Percentiles rank a stretch among this genome's conserved stretches.
Evolutionary conservation across 1,139 yeast genomes (phyloP).

Genomic region (Hyphopichia buzzinii): DNA sequence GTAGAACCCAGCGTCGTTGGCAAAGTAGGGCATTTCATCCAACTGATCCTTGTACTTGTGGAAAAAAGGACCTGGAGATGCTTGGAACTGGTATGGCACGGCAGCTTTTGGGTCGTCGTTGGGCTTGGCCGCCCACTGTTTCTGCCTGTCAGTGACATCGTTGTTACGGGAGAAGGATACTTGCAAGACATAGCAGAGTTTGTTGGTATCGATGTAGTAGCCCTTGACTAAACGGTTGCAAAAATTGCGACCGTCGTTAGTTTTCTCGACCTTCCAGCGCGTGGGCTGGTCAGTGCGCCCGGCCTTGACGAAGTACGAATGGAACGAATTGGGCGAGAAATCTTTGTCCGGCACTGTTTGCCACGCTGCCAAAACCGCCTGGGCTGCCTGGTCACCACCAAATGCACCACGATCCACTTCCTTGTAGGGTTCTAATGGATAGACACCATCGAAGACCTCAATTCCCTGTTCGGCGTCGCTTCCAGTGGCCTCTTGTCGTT

Average conservation of each 20-base stretch:
- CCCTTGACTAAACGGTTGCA: conserved; percentile 32
- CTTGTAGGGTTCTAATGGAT: not conserved
- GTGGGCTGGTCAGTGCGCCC: conserved; percentile 30
- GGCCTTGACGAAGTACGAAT: conserved; percentile 41
- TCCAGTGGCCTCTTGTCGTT: not conserved
- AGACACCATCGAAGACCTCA: not conserved
- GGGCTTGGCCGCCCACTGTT: conserved; percentile 15
- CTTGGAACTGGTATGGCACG: conserved; percentile 24
- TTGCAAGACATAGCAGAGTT: conserved; percentile 26
- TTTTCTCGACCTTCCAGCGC: conserved; percentile 28
- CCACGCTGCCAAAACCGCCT: conserved; percentile 38
- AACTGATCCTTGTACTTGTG: conserved; percentile 30
- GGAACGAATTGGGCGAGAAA: conserved; percentile 42
- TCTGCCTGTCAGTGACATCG: conserved; percentile 15
- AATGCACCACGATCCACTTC: conserved; percentile 29
- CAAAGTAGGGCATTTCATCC: conserved; percentile 22
- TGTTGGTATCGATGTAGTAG: conserved; percentile 25
- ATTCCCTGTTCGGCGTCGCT: no score
- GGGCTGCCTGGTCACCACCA: conserved; percentile 43
- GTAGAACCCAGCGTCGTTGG: not conserved
- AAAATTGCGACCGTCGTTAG: conserved; percentile 32
- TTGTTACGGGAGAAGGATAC: conserved; percentile 33
- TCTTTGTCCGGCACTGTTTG: conserved; percentile 23
- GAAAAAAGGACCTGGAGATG: conserved; percentile 13
- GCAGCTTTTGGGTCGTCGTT: conserved; percentile 9